Base-by-base conservation (phyloP, 257 asterid species). In the Scutellaria barbata region DNA sequence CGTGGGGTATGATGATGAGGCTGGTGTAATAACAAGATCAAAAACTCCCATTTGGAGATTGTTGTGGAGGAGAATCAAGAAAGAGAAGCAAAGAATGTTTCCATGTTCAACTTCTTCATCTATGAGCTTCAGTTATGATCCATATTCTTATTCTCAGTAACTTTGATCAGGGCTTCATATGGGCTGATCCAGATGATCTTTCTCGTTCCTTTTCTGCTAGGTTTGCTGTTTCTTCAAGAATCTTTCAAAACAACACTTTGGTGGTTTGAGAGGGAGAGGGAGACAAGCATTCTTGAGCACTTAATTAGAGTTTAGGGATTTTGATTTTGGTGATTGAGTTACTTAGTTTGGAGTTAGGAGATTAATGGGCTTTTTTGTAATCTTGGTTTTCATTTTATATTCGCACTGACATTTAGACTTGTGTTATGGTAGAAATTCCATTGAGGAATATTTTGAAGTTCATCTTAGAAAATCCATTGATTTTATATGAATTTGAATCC, bases 31-130 rank as follows among this genome's bases (percentile, higher is more conserved):
- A 2, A 76, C 37, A 63, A 69, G 80, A 71, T 81, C 95, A 7
- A 82, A 74, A 70, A 52, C 80, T 53, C 45, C 82, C 5, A 59
- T 85, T 5, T 86, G 96, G 95, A 81, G 62, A 50, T 45, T 69
- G 13, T 3, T 86, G 17, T 88, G 94, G 96, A 85, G 89, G 83
- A 88, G 83, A 77, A 74, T 89, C 65, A 89, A 86, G 92, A 88
- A 71, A 59, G 86, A 82, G 74, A 89, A 77, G 92, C 79, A 78
- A 30, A 85, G 53, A 35, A 53, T 74, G 47, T 62, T 74, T 9
- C 22, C 72, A 10, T 37, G 73, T 17, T 75, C 88, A 7, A 71
- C 20, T 17, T 78, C 86, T 35, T 33, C 63, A 5, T 43, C 71
- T 10, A 75, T 60, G 86, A 81, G 86, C 77, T 84, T 85, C 41